A percentile compares a stretch with the other conserved stretches of the same genome.
phyloP scores from a whole-genome alignment of 2,329 filamentous ascomycete species.

The Penicillium corylophilum region DNA sequence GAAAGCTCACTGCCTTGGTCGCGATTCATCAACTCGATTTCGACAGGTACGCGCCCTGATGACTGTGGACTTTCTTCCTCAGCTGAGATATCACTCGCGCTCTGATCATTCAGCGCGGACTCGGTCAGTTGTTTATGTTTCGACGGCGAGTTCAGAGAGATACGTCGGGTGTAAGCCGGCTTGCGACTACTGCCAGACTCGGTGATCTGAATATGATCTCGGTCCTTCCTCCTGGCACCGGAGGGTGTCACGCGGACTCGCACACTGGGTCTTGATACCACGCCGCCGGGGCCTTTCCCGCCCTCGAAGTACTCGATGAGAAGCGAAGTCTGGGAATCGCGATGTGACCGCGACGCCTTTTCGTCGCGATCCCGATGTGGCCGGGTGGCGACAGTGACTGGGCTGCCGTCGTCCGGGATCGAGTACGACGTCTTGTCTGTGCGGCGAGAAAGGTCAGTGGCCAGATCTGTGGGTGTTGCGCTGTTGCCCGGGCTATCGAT shows the following conservation, averaged over 20 bases:
- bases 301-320: slow-evolving; percentile 95
- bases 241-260: slow-evolving; percentile 78
- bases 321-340: slow-evolving; percentile 79
- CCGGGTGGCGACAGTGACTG: slow-evolving; percentile 82
- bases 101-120: slow-evolving; percentile 59
- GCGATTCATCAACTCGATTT: slow-evolving; percentile 78
- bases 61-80: slow-evolving; percentile 77
- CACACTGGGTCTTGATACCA: slow-evolving; percentile 76
- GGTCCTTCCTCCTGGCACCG: slow-evolving; percentile 56
- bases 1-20: slow-evolving; percentile 67
- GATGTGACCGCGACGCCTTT: slow-evolving; percentile 52
- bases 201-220: slow-evolving; percentile 83
- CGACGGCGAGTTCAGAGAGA: slow-evolving; percentile 56
- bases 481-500: slow-evolving; percentile 46
- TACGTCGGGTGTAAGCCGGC: slow-evolving; percentile 66
- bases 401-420: slow-evolving; percentile 61
- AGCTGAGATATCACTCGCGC: slow-evolving; percentile 71
- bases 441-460: slow-evolving; percentile 51
- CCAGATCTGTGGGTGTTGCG: slow-evolving; percentile 47
- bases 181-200: slow-evolving; percentile 73
- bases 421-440: slow-evolving; percentile 53
- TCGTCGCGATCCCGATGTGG: slow-evolving; percentile 58
- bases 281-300: slow-evolving; percentile 57
- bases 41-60: slow-evolving; percentile 68
- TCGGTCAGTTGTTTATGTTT: slow-evolving; percentile 36